Base-by-base conservation (phyloP, 768 basidiomycete genomes). In the Lactarius pseudohatsudake region DNA sequence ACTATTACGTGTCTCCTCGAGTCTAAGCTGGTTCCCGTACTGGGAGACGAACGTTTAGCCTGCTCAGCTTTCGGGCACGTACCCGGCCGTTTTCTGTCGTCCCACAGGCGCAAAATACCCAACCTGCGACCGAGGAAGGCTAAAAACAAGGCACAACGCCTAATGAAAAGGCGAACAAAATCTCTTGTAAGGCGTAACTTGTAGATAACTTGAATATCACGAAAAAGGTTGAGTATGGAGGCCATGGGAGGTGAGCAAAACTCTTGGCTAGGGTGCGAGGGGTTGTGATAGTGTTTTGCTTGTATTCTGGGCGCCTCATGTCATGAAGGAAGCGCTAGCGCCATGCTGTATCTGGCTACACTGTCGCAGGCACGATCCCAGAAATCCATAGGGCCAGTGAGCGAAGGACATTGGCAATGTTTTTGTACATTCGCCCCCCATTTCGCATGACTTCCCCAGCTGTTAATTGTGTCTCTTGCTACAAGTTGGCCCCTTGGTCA, bases 121-220 rank as follows among this genome's bases (percentile, higher is more conserved):
- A 61, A 65, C 53, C 41, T 56, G 32, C 64, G 64, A 60, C 59
- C 22, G 7, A 65, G 54, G 41, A 56, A 26, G 22, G 59, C 20
- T n/a, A 65, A 65, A 32, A 60, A 26, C 32, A 40, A 50, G 18
- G 55, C 55, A 41, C 54, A 56, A 32, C 34, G 54, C 54, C 4
- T 30, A 2, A 53, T 38, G 26, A 36, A 32, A 26, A n/a, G 32
- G 7, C 13, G 13, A 30, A 55, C 32, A 18, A 47, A 40, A 56
- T n/a, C 26, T 57, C 26, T 43, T 18, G 32, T n/a, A 60, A 34
- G 13, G n/a, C 64, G 64, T 36, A 65, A 38, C 36, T 36, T 55
- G 20, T 53, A 47, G 53, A 59, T 26, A 47, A 30, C 30, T 6
- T 30, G 30, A 30, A 60, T 34, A 10, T 55, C 53, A 41, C 32